A percentile compares a stretch with the other conserved stretches of the same genome.
These are phyloP conservation scores for Lagenidium sp. DNA, from an alignment of 352 stramenopile species.

Conservation along the genomic window DNA sequence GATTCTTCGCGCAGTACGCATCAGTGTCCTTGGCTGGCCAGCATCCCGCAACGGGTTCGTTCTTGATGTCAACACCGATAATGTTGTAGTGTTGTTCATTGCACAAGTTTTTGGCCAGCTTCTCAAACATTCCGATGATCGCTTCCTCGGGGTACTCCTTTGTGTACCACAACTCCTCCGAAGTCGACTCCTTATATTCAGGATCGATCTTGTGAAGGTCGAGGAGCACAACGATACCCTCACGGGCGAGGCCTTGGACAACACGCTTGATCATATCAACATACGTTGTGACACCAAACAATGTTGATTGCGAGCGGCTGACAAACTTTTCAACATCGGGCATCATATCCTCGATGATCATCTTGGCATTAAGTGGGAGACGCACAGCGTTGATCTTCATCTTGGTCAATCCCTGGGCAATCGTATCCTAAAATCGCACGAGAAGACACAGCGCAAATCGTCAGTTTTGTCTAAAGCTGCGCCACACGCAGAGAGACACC, in stretches of 20 bases:
- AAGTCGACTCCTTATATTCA: conserved; percentile 53
- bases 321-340: conserved; percentile 60
- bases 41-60: conserved; percentile 63
- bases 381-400: conserved; percentile 73
- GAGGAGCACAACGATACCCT: conserved; percentile 73
- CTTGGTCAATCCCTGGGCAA: conserved; percentile 48
- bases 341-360: conserved; percentile 60
- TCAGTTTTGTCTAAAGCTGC: too few species aligned
- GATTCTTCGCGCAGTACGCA: conserved; percentile 30
- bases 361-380: conserved; percentile 75
- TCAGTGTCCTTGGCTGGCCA: conserved; percentile 55
- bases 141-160: conserved; percentile 30
- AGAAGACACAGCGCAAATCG: too few species aligned
- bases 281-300: conserved; percentile 59
- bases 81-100: conserved; percentile 81
- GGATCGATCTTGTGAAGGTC: conserved; percentile 84
- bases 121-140: conserved; percentile 70
- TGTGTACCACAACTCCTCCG: conserved; percentile 72
- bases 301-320: conserved; percentile 41
- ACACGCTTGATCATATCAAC: conserved; percentile 82
- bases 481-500: too few species aligned
- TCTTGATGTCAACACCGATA: conserved; percentile 78
- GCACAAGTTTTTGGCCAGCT: conserved; percentile 52
- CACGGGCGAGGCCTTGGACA: conserved; percentile 68
- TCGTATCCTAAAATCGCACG: conserved; percentile 28